Evolutionary conservation across 495 filamentous ascomycete species (phyloP), one percentile per base, ranked within the genome.

Genomic region (Penicillium soppii): DNA sequence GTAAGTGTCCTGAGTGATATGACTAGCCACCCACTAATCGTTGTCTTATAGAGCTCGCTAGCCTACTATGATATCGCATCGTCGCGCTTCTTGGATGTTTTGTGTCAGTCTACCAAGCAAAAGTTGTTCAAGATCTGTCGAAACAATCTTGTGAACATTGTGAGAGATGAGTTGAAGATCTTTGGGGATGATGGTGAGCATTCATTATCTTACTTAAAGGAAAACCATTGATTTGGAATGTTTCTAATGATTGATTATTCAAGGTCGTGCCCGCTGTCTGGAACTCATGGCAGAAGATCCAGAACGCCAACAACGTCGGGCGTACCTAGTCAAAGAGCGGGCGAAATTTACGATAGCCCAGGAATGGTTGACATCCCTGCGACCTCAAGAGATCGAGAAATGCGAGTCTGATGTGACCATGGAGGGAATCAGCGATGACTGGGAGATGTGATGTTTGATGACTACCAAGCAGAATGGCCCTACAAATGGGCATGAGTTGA

Each of bases 21-120:
- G 36, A 16, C n/a, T 17, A 33, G 15, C 33, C n/a, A 17, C 15
- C 10, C 38, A 15, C 40, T 54, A 47, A 57, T 19, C 22, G 1
- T 16, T 33, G 3, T 7, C 23, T n/a, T n/a, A 39, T 37, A 78
- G 76, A 67, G 57, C 15, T 62, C 76, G 0, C 61, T 71, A 5
- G 78, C 68, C 0, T 84, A 83, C 49, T 86, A 86, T 43, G 68
- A 78, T 8, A 61, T 81, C 13, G 81, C 81, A 0, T 75, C 63
- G 20, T 65, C 54, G 2, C 61, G 80, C 10, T 79, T 83, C 39
- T 54, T 78, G 0, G 80, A 84, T 27, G 54, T 64, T 0, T 58
- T 84, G 0, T 78, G 73, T 25, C 68, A 75, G 50, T 65, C 66
- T 1, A 66, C 82, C 0, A 61, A 80, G 16, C 61, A 57, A 0